Evolutionary conservation across 306 rosid genomes (phyloP).

Genomic region (cucumber (Cucumis sativus)): DNA sequence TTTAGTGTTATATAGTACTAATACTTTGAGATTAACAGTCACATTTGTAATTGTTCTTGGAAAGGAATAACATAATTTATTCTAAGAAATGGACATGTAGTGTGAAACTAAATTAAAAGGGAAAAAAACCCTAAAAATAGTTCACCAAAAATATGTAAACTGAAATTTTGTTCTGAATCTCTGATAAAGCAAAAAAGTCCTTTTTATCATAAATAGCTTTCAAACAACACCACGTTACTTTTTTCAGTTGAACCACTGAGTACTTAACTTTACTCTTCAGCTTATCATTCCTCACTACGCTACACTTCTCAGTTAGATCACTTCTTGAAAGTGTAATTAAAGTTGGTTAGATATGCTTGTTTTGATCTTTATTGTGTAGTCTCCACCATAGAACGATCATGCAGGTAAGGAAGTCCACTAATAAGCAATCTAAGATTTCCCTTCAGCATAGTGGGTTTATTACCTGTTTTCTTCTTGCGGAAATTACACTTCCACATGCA

Average conservation of each 20-base stretch:
- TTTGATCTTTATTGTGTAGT: not conserved
- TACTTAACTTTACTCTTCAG: not conserved
- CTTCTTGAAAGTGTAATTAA: not conserved
- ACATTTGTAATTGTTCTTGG: not conserved
- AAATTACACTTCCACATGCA: not conserved
- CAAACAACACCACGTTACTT: not conserved
- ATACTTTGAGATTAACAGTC: no score
- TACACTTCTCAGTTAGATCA: not conserved
- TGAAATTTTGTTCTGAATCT: not conserved
- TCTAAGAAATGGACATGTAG: not conserved
- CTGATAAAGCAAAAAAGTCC: not conserved
- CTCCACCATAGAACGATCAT: not conserved
- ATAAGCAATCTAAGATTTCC: not conserved
- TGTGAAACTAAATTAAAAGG: not conserved
- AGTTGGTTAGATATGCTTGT: not conserved
- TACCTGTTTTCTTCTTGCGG: not conserved
- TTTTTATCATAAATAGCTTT: not conserved
- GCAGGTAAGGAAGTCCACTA: not conserved
- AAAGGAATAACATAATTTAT: not conserved
- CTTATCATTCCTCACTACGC: not conserved
- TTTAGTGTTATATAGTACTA: no score
- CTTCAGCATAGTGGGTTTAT: not conserved
- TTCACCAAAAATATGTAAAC: not conserved
- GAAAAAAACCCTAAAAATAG: not conserved
- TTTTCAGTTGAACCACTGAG: not conserved